Evolutionary conservation across 768 basidiomycete species (phyloP), one percentile per base, ranked within the genome.

Genomic region (Leccinum incarnatum): DNA sequence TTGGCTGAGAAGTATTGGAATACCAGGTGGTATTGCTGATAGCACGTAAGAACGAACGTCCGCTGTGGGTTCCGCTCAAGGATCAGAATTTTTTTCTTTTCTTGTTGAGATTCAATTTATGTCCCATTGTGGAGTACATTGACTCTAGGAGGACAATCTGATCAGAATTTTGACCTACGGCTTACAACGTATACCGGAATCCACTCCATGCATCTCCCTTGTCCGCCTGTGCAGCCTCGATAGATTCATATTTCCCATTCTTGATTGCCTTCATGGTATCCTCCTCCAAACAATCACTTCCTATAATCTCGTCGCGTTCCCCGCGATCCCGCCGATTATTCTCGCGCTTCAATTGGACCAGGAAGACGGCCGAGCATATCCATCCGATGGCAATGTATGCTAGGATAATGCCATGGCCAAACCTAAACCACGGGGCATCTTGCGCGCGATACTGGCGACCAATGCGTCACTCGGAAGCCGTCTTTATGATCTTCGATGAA

Each of bases 131-230:
- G 29, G 29, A 29, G 29, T 29, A 29, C 29, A 29, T 9, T 9
- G 29, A 9, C 29, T 29, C 9, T 29, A 9, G 2, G 29, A 29
- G 29, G 29, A 29, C 29, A 29, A 29, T 29, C 29, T 29, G 47
- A 17, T 27, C 15, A 48, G 34, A 9, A 21, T 27, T 15, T 30
- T 10, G 40, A 23, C 29, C 15, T 14, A 27, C 54, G n/a, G 11
- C 23, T 29, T 57, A 86, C 47, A 83, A 64, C 2, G 78, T 81
- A 72, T 89, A 89, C 59, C 84, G 78, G 70, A 88, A 90, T n/a
- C 88, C 86, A 65, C 87, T 89, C 88, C 87, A 90, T 53, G 78
- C 70, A 63, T 89, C 89, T 3, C 88, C 88, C 65, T 87, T 89
- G 70, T 75, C 65, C 23, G 70, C 75, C 61, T 79, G 79, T 17